Evolutionary conservation across 768 basidiomycete genomes (phyloP).

Genomic region (Tylopilus subfusipes): DNA sequence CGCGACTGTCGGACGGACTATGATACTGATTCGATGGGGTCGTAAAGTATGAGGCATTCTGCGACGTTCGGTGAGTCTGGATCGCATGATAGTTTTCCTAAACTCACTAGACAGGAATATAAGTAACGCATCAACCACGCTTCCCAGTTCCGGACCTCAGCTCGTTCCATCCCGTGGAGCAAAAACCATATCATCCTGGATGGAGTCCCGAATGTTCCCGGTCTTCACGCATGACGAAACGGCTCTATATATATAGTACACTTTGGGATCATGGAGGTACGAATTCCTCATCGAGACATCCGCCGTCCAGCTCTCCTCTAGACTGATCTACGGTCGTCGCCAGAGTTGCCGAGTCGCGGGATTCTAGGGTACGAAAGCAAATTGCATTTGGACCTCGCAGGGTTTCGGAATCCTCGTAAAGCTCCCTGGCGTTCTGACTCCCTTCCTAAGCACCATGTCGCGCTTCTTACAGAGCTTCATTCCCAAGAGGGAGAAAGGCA

Average conservation of each 20-base stretch:
- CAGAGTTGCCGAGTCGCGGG: neutral
- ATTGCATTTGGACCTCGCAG: neutral
- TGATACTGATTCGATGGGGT: neutral
- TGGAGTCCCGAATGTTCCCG: conserved; percentile 2
- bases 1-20: neutral
- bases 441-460: conserved; percentile 10
- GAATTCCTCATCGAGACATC: conserved; percentile 1
- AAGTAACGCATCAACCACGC: neutral
- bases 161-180: neutral
- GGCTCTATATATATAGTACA: neutral
- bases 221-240: neutral
- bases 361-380: neutral
- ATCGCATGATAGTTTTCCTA: neutral
- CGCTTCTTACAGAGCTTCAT: conserved; percentile 46
- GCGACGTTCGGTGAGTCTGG: conserved; percentile 4
- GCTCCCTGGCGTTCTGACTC: neutral
- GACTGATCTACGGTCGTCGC: neutral
- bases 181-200: neutral
- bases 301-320: neutral
- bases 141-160: neutral
- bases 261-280: neutral
- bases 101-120: neutral
- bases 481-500: conserved; percentile 44
- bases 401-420: conserved; percentile 14
- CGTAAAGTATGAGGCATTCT: neutral